phyloP scores from a whole-genome alignment of 2,329 filamentous ascomycete genomes.

The Ophiobolus disseminans region DNA sequence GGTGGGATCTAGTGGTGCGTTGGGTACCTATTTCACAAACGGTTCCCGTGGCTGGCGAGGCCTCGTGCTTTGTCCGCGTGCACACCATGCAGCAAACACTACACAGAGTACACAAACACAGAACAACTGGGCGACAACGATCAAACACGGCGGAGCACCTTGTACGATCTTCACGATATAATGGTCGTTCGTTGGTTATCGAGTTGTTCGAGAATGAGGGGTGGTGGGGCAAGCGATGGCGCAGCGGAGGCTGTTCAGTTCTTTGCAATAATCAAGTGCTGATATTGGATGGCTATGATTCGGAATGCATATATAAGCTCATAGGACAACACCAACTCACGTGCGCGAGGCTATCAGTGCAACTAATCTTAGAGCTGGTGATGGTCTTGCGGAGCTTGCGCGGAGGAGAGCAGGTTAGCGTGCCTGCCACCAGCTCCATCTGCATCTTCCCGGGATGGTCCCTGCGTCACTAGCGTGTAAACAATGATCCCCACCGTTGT shows the following conservation, averaged over 20 bases:
- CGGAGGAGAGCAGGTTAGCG: constrained; percentile 4
- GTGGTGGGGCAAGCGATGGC: too few species aligned
- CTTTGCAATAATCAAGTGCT: too few species aligned
- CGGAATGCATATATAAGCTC: too few species aligned
- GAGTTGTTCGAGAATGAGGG: not conserved
- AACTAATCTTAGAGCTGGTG: too few species aligned
- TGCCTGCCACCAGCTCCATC: not conserved
- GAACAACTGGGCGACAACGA: too few species aligned
- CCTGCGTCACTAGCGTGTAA: constrained; percentile 8
- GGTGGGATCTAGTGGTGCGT: not conserved
- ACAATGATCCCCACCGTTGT: constrained; percentile 6
- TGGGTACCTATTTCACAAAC: constrained; percentile 12
- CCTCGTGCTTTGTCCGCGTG: constrained; percentile 40
- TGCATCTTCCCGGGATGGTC: not conserved
- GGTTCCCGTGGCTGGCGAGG: constrained; percentile 2
- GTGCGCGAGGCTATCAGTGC: too few species aligned
- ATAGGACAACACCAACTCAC: too few species aligned
- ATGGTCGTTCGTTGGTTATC: constrained; percentile 1
- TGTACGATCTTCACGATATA: not conserved
- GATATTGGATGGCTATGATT: too few species aligned
- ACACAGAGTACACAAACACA: constrained; percentile 1
- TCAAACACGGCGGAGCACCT: too few species aligned
- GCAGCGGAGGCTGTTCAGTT: too few species aligned
- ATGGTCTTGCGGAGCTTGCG: constrained; percentile 4
- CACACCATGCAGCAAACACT: constrained; percentile 10